Evolutionary conservation across 352 stramenopile species (phyloP).

Genomic region (Globisporangium emineosum): DNA sequence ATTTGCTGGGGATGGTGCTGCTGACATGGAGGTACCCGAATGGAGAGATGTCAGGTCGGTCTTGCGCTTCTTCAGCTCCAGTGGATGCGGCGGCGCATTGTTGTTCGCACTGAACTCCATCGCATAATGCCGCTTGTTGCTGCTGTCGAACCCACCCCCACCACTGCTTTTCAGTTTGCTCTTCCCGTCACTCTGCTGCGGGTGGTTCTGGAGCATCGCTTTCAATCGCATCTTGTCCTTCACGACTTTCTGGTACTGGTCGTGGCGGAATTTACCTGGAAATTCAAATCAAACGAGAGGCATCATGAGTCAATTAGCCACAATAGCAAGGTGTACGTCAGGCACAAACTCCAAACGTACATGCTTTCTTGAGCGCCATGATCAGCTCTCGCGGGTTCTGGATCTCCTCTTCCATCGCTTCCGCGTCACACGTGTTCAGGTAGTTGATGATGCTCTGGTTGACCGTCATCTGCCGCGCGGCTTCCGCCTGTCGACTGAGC

Average conservation of each 20-base stretch:
- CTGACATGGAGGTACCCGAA: slow-evolving; percentile 2
- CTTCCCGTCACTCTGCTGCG: slow-evolving; percentile 26
- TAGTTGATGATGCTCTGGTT: slow-evolving; percentile 79
- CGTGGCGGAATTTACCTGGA: slow-evolving; percentile 58
- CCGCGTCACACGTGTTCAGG: slow-evolving; percentile 65
- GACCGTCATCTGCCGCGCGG: slow-evolving; percentile 37
- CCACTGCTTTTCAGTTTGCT: slow-evolving; percentile 23
- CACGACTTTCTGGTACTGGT: slow-evolving; percentile 82
- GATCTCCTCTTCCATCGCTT: slow-evolving; percentile 69
- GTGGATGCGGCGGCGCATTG: slow-evolving; percentile 17
- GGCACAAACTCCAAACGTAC: slow-evolving; percentile 22
- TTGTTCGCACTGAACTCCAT: slow-evolving; percentile 17
- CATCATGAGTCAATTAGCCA: not conserved
- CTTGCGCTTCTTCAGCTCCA: slow-evolving; percentile 65
- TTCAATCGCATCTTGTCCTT: slow-evolving; percentile 76
- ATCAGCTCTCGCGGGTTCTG: slow-evolving; percentile 77
- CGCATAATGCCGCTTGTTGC: slow-evolving; percentile 26
- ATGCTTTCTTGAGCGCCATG: slow-evolving; percentile 77
- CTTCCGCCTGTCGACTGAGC: slow-evolving; percentile 58
- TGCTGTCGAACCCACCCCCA: slow-evolving; percentile 16
- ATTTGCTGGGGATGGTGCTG: not conserved
- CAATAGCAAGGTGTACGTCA: not conserved
- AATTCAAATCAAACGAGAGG: not conserved
- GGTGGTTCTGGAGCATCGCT: slow-evolving; percentile 47
- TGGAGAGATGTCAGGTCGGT: slow-evolving; percentile 23